Percentiles rank a stretch among this genome's conserved stretches.
phyloP scores from a whole-genome alignment of 768 basidiomycete genomes.

The Boletus edulis region DNA sequence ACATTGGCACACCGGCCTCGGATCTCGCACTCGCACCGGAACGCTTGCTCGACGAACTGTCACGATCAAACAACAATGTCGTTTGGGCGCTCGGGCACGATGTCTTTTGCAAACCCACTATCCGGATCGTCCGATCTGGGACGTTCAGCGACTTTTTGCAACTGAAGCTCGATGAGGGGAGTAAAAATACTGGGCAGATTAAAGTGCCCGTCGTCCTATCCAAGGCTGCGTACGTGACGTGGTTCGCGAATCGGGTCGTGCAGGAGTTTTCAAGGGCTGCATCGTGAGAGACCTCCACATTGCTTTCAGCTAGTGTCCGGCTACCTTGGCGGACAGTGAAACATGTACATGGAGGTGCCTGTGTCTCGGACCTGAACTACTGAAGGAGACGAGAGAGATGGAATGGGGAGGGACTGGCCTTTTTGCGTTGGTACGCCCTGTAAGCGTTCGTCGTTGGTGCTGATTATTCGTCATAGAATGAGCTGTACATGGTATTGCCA shows the following conservation, averaged over 20 bases:
- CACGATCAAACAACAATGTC: background rate
- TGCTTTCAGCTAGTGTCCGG: no score
- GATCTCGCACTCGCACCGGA: background rate
- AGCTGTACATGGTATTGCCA: no score
- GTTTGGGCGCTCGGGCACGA: background rate
- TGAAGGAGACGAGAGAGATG: no score
- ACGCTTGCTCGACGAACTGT: conserved; percentile 7
- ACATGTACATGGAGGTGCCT: no score
- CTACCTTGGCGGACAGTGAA: no score
- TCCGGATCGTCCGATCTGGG: conserved; percentile 18
- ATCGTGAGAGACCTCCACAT: no score
- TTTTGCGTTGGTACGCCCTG: no score
- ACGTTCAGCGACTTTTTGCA: conserved; percentile 24
- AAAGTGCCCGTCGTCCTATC: conserved; percentile 24
- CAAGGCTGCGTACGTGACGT: conserved; percentile 3
- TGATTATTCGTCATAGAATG: no score
- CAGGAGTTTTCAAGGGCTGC: conserved; percentile 1
- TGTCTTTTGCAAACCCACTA: conserved; percentile 10
- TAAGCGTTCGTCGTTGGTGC: no score
- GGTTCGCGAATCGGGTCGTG: conserved; percentile 18
- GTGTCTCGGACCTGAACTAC: no score
- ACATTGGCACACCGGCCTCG: background rate
- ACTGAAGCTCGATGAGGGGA: conserved; percentile 12
- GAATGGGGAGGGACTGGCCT: no score
- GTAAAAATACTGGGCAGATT: conserved; percentile 8